These are phyloP conservation scores for Lentinula boryana DNA, from an alignment of 768 basidiomycete species.

Conservation along the genomic window DNA sequence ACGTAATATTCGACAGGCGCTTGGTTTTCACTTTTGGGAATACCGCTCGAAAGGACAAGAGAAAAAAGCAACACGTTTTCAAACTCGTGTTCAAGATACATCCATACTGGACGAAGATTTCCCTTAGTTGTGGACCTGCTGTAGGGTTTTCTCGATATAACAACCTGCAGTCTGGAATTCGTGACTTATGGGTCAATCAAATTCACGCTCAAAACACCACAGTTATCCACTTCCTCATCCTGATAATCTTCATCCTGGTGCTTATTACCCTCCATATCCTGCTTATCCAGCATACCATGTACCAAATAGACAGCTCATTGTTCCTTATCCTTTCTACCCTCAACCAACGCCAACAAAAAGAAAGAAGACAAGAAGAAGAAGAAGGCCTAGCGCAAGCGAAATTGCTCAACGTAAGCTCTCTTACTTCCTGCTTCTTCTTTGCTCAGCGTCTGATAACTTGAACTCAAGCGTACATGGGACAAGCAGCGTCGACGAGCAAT, in stretches of 20 bases:
- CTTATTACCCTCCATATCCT: not conserved
- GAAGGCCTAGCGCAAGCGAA: not conserved
- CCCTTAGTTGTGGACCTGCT: not conserved
- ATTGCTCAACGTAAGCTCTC: not conserved
- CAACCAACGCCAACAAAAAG: not conserved
- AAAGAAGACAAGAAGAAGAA: not conserved
- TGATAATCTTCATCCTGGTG: not conserved
- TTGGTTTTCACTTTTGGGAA: too few species aligned
- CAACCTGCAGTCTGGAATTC: not conserved
- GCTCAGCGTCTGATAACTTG: not conserved
- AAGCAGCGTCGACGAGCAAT: not conserved
- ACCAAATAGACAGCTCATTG: not conserved
- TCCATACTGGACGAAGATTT: not conserved
- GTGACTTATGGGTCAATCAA: not conserved
- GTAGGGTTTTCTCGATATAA: not conserved
- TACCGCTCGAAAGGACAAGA: too few species aligned
- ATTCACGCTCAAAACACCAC: not conserved
- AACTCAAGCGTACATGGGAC: not conserved
- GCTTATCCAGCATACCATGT: not conserved
- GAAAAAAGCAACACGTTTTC: slow-evolving; percentile 1
- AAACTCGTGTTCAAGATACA: not conserved
- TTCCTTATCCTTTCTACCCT: not conserved
- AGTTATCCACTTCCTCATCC: not conserved
- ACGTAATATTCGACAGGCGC: too few species aligned
- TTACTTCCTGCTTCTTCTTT: not conserved